phyloP scores from a whole-genome alignment of 805 yeast species.

The Wickerhamomyces chambardii region DNA sequence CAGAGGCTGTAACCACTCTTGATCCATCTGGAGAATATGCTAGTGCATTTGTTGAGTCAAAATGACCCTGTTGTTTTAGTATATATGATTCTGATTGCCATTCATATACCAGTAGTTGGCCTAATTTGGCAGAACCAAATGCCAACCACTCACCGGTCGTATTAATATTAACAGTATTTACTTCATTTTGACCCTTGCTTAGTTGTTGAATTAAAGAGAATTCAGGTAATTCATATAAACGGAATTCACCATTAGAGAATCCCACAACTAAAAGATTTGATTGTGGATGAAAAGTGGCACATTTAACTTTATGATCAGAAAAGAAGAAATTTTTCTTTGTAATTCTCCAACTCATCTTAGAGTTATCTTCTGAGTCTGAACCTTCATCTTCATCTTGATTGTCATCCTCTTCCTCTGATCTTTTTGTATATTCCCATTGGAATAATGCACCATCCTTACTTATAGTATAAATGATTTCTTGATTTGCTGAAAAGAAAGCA shows the following conservation, averaged over 20 bases:
- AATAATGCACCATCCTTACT: slow-evolving; percentile 94
- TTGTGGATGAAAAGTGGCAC: slow-evolving; percentile 75
- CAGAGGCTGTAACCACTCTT: slow-evolving; percentile 85
- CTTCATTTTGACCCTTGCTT: slow-evolving; percentile 86
- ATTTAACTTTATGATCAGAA: slow-evolving; percentile 60
- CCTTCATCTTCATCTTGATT: slow-evolving; percentile 34
- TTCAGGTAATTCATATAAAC: slow-evolving; percentile 79
- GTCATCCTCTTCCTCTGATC: slow-evolving; percentile 37
- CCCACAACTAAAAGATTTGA: slow-evolving; percentile 80
- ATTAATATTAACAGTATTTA: slow-evolving; percentile 76
- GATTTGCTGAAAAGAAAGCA: slow-evolving; percentile 83
- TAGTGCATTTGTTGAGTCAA: slow-evolving; percentile 77
- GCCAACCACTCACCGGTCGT: slow-evolving; percentile 94
- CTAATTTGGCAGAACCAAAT: slow-evolving; percentile 82
- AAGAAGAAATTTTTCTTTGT: slow-evolving; percentile 67
- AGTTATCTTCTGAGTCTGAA: slow-evolving; percentile 26
- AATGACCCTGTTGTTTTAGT: slow-evolving; percentile 94
- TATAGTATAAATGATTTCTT: slow-evolving; percentile 84
- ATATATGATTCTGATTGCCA: slow-evolving; percentile 98
- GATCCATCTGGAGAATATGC: slow-evolving; percentile 95
- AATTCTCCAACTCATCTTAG: slow-evolving; percentile 70
- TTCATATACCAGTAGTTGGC: slow-evolving; percentile 95
- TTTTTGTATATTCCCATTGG: slow-evolving; percentile 78
- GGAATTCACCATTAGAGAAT: slow-evolving; percentile 81
- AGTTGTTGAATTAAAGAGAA: slow-evolving; percentile 77